These are phyloP conservation scores for Basipetospora sp. DNA, from an alignment of 2,329 filamentous ascomycete genomes.

Conservation along the genomic window DNA sequence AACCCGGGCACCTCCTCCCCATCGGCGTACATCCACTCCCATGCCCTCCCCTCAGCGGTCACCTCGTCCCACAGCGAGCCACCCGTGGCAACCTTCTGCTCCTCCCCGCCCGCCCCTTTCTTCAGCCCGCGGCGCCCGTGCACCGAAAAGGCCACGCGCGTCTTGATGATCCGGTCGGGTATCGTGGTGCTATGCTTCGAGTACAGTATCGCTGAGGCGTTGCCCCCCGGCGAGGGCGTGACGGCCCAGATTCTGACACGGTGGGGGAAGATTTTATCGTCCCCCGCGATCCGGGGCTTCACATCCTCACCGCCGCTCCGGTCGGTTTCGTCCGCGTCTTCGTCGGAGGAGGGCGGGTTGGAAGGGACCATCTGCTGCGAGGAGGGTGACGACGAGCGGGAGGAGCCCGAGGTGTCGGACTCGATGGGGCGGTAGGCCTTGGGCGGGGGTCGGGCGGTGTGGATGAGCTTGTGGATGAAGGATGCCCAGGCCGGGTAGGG, in stretches of 20 bases:
- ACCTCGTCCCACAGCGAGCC: conserved; percentile 14
- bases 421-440: conserved; percentile 3
- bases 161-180: conserved; percentile 27
- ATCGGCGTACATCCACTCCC: conserved; percentile 46
- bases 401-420: conserved; percentile 2
- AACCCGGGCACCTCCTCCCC: conserved; percentile 31
- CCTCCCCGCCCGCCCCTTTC: too few relatives aligned
- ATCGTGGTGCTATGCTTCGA: conserved; percentile 34
- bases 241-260: conserved; percentile 40
- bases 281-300: conserved; percentile 13
- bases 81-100: too few relatives aligned
- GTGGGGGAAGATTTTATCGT: conserved; percentile 29
- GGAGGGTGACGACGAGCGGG: conserved; percentile 7
- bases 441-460: neutral
- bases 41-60: conserved; percentile 40
- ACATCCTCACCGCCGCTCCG: conserved; percentile 13
- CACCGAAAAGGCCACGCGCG: conserved; percentile 23
- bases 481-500: conserved; percentile 1
- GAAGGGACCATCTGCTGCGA: too few relatives aligned
- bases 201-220: conserved; percentile 34
- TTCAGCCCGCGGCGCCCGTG: neutral
- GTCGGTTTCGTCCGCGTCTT: conserved; percentile 13
- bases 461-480: conserved; percentile 1
- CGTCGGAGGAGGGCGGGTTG: conserved; percentile 13
- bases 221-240: conserved; percentile 34